A percentile compares a stretch with the other conserved stretches of the same genome.
Evolutionary conservation across 2,329 filamentous ascomycete genomes (phyloP).

Genomic region (Aspergillus sp.): DNA sequence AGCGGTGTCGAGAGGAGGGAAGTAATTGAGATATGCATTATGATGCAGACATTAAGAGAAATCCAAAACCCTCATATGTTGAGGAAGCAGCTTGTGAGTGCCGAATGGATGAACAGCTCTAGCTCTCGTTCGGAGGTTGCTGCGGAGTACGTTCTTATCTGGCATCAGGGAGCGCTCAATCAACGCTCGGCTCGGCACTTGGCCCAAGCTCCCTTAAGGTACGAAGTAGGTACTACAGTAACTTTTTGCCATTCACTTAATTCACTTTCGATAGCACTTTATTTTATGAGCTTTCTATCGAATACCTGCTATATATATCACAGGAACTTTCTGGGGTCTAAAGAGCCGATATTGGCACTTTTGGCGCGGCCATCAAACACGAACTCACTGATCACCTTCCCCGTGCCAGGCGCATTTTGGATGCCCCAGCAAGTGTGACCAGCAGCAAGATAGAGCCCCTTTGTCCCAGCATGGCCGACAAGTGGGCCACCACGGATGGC

Average conservation of each 20-base stretch:
- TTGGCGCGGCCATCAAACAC: conserved; percentile 69
- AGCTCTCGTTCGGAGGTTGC: conserved; percentile 8
- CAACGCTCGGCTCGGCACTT: conserved; percentile 31
- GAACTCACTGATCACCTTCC: conserved; percentile 76
- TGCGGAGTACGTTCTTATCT: conserved; percentile 22
- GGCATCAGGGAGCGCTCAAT: conserved; percentile 17
- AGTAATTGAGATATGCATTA: conserved; percentile 33
- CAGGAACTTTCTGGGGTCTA: conserved; percentile 64
- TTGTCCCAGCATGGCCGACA: conserved; percentile 71
- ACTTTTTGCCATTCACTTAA: too few species aligned
- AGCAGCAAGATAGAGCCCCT: conserved; percentile 76
- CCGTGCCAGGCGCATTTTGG: conserved; percentile 88
- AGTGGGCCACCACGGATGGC: conserved; percentile 65
- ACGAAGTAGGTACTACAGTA: too few species aligned
- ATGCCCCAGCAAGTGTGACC: conserved; percentile 99
- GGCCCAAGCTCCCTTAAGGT: conserved; percentile 30
- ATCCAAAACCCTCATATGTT: conserved; percentile 16
- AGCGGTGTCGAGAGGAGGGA: conserved; percentile 28
- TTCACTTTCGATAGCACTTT: background rate
- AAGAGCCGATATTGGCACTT: conserved; percentile 64
- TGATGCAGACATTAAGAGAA: conserved; percentile 22
- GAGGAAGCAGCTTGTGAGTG: conserved; percentile 14
- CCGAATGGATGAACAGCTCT: background rate
- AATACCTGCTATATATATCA: conserved; percentile 23
- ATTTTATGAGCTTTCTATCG: background rate